Evolutionary conservation across 495 filamentous ascomycete species (phyloP).

Genomic region (Podospora pseudocomata): DNA sequence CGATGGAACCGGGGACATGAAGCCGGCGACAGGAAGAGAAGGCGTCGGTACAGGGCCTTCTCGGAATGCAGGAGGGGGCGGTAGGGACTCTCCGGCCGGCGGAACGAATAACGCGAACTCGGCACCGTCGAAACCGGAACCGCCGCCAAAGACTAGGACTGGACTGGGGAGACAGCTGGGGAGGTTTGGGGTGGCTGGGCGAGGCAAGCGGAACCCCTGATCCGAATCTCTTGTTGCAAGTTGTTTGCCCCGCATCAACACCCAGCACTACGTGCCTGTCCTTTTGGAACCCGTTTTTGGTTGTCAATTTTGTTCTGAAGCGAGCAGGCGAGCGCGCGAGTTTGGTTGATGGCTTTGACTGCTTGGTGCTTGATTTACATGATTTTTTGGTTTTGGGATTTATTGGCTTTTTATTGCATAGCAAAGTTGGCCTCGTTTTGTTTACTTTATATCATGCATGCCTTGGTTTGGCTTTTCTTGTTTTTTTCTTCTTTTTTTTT

Average conservation of each 20-base stretch:
- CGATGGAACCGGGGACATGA: conserved; percentile 44
- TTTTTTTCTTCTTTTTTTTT: conserved; percentile 3
- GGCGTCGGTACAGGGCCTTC: conserved; percentile 35
- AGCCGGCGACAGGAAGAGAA: conserved; percentile 27
- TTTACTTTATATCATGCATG: not conserved
- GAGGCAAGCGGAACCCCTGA: conserved; percentile 43
- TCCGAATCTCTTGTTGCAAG: conserved; percentile 19
- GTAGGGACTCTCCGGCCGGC: conserved; percentile 7
- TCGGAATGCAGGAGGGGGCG: conserved; percentile 25
- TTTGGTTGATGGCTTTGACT: not conserved
- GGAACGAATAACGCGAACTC: conserved; percentile 9
- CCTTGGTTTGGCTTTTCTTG: conserved; percentile 2
- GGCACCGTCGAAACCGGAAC: conserved; percentile 31
- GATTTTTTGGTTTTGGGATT: not conserved
- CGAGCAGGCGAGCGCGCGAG: conserved; percentile 1
- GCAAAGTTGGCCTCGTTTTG: not conserved
- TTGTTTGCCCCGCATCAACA: conserved; percentile 2
- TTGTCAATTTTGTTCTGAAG: conserved; percentile 9
- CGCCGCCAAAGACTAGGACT: conserved; percentile 54
- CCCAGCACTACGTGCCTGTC: not conserved
- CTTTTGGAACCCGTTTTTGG: conserved; percentile 9
- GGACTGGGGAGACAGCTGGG: conserved; percentile 67
- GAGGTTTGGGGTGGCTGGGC: conserved; percentile 61
- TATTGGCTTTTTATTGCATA: conserved; percentile 2
- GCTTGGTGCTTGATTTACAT: conserved; percentile 3